Conservation (phyloP, 768 basidiomycete genomes). For the Paxillus ammoniavirescens region DNA sequence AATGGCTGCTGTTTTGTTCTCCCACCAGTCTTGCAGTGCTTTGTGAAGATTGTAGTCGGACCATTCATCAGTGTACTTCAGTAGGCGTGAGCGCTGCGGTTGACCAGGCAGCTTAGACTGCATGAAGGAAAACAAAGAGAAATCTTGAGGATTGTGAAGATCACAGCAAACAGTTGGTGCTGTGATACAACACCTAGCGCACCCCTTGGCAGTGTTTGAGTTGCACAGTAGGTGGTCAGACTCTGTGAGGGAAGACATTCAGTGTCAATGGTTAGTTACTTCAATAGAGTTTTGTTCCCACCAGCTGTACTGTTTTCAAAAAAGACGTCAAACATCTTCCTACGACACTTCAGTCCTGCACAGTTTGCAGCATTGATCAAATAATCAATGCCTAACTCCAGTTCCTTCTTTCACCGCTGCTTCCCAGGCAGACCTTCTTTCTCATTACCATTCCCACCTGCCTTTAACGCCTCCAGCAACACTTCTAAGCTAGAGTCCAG, state of each 20-base stretch:
- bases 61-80: constrained; percentile 1
- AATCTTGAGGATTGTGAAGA: constrained; percentile 16
- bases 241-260: constrained; percentile 3
- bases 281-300: constrained; percentile 5
- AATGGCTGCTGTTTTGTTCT: neutral
- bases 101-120: neutral
- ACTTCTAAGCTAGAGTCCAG: no score
- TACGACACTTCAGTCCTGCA: constrained; percentile 9
- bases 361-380: constrained; percentile 26
- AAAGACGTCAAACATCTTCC: constrained; percentile 12
- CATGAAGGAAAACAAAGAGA: neutral
- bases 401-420: neutral
- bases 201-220: constrained; percentile 1
- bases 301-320: constrained; percentile 21
- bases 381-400: constrained; percentile 23
- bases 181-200: constrained; percentile 12
- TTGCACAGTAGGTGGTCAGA: constrained; percentile 6
- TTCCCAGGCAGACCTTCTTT: constrained; percentile 4
- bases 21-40: constrained; percentile 11
- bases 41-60: constrained; percentile 1
- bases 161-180: constrained; percentile 23
- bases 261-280: neutral
- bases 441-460: neutral
- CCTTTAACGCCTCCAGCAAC: neutral
- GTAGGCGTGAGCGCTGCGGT: neutral